phyloP scores from a whole-genome alignment of 495 filamentous ascomycete genomes.

The Astrothelium macrocarpum region DNA sequence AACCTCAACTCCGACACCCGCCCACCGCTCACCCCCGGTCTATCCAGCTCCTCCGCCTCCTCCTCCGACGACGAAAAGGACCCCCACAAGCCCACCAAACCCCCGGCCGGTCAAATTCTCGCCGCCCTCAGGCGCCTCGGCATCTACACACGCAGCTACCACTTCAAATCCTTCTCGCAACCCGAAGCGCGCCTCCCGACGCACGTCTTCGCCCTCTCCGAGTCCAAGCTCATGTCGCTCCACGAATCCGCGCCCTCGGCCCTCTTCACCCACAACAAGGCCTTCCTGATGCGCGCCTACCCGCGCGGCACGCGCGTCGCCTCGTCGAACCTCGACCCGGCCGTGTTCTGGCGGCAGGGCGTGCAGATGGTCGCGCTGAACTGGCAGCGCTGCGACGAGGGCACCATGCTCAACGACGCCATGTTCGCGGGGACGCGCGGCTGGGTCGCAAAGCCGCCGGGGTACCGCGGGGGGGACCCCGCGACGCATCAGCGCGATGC shows the following conservation, averaged over 20 bases:
- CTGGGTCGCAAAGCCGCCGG: slow-evolving; percentile 75
- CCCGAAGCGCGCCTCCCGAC: slow-evolving; percentile 63
- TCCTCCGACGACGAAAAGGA: slow-evolving; percentile 14
- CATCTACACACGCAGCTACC: slow-evolving; percentile 71
- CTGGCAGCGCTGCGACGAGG: slow-evolving; percentile 85
- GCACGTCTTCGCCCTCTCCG: slow-evolving; percentile 81
- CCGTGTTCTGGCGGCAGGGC: slow-evolving; percentile 75
- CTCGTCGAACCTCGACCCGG: slow-evolving; percentile 79
- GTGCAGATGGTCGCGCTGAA: slow-evolving; percentile 90
- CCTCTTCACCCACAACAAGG: slow-evolving; percentile 74
- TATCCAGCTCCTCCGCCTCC: slow-evolving; percentile 17
- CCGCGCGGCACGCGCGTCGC: slow-evolving; percentile 71
- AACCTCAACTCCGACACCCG: slow-evolving; percentile 58
- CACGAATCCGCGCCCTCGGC: slow-evolving; percentile 49
- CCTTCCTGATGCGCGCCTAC: slow-evolving; percentile 79
- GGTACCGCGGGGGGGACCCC: slow-evolving; percentile 41
- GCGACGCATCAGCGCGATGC: slow-evolving; percentile 15
- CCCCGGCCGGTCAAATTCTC: slow-evolving; percentile 56
- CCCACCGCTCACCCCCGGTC: slow-evolving; percentile 19
- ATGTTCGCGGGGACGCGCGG: slow-evolving; percentile 79
- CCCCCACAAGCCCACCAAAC: neutral
- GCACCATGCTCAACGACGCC: slow-evolving; percentile 91
- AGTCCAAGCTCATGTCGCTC: slow-evolving; percentile 63
- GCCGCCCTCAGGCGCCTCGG: slow-evolving; percentile 63
- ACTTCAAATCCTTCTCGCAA: slow-evolving; percentile 60